phyloP scores from a whole-genome alignment of 1,139 yeast genomes.

The Candida tunisiensis region DNA sequence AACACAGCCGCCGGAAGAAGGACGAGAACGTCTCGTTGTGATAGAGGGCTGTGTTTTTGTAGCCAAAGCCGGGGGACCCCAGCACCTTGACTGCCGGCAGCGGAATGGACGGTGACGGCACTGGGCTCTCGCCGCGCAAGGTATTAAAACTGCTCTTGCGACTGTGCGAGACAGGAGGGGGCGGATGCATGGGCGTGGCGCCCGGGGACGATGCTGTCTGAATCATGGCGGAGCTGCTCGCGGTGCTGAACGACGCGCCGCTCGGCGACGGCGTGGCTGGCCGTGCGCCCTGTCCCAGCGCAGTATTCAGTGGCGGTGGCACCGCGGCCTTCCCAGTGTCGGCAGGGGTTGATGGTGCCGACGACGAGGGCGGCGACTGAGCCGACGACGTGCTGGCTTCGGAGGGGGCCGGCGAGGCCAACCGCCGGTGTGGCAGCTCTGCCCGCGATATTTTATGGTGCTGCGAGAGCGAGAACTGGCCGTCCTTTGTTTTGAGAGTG shows the following conservation, averaged over 20 bases:
- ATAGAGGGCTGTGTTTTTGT: slow-evolving; percentile 25
- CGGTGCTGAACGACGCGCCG: too few relatives aligned
- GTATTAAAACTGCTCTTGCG: too few relatives aligned
- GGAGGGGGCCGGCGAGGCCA: background rate
- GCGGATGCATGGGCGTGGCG: too few relatives aligned
- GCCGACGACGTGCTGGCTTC: background rate
- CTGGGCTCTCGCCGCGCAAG: slow-evolving; percentile 4
- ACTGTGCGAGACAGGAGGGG: too few relatives aligned
- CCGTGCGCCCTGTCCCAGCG: too few relatives aligned
- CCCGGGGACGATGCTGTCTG: too few relatives aligned
- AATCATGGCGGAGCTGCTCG: too few relatives aligned
- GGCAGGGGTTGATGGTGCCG: too few relatives aligned
- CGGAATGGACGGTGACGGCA: slow-evolving; percentile 15
- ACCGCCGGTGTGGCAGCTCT: slow-evolving; percentile 16
- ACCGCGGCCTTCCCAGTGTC: too few relatives aligned
- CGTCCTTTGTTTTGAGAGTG: slow-evolving; percentile 20
- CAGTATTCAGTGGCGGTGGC: too few relatives aligned
- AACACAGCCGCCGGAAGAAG: slow-evolving; percentile 69
- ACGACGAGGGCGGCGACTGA: too few relatives aligned
- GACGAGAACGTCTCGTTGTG: slow-evolving; percentile 81
- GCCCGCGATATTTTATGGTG: slow-evolving; percentile 28
- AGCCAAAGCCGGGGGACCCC: slow-evolving; percentile 13
- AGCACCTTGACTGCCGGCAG: slow-evolving; percentile 25
- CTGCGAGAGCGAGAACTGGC: slow-evolving; percentile 23
- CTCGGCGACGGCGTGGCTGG: too few relatives aligned